These are phyloP conservation scores for Phytophthora sp. DNA, from an alignment of 352 stramenopile species.

Conservation along the genomic window DNA sequence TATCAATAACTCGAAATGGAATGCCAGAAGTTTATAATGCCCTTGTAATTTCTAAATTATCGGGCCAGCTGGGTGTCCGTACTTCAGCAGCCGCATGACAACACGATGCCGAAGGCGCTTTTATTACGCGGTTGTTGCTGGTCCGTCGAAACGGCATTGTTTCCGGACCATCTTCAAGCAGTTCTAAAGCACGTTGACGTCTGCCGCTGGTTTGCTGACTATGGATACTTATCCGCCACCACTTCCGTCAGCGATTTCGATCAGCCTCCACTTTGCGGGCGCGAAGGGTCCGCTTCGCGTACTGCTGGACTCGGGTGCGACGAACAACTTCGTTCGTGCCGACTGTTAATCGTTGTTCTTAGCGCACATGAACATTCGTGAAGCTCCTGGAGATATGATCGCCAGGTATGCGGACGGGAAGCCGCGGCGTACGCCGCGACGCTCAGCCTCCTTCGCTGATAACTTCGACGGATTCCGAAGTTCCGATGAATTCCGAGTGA, in stretches of 20 bases:
- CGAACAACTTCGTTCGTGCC: conserved; percentile 33
- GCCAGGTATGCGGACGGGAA: conserved; percentile 25
- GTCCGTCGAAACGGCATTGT: too few species aligned
- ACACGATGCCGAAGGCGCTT: too few species aligned
- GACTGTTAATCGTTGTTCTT: conserved; percentile 13
- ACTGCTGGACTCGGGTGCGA: conserved; percentile 26
- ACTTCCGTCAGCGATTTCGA: conserved; percentile 19
- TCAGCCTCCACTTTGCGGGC: conserved; percentile 19
- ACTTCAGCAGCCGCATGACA: too few species aligned
- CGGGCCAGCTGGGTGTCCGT: too few species aligned
- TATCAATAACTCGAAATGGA: too few species aligned
- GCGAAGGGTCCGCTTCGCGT: neutral
- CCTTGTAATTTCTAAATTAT: too few species aligned
- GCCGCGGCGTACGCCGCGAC: conserved; percentile 2
- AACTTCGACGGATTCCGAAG: conserved; percentile 21
- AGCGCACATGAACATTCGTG: conserved; percentile 7
- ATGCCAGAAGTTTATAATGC: too few species aligned
- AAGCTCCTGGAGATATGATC: conserved; percentile 14
- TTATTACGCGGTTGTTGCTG: too few species aligned
- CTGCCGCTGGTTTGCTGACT: too few species aligned
- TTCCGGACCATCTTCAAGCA: too few species aligned
- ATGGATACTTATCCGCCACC: conserved; percentile 18
- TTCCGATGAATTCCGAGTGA: conserved; percentile 33
- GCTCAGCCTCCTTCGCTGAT: conserved; percentile 14
- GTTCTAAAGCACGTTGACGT: too few species aligned